Conservation (phyloP, 2,329 filamentous ascomycete species). For the Fusarium camptoceras region DNA sequence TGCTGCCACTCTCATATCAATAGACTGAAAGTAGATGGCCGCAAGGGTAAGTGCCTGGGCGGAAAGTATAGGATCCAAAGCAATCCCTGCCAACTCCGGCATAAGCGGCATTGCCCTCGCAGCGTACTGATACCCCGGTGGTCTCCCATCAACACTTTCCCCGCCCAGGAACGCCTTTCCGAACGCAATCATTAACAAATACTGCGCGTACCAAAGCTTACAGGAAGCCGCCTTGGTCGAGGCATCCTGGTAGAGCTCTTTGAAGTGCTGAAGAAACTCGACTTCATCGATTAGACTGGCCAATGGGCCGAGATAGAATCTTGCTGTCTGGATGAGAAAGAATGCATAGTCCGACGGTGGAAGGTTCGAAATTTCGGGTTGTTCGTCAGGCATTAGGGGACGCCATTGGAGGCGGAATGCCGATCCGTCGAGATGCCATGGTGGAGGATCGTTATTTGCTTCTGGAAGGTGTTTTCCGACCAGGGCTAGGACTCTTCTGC, state of each 20-base stretch:
- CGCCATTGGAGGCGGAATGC: constrained; percentile 43
- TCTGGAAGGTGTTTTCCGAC: constrained; percentile 44
- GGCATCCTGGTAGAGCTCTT: constrained; percentile 42
- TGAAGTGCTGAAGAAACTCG: constrained; percentile 33
- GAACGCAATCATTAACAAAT: constrained; percentile 50
- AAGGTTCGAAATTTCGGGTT: constrained; percentile 37
- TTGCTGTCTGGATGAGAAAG: constrained; percentile 42
- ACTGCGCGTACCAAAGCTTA: constrained; percentile 50
- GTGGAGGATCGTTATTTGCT: constrained; percentile 36
- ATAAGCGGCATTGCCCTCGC: constrained; percentile 54
- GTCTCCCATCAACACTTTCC: constrained; percentile 44
- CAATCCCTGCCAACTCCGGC: constrained; percentile 49
- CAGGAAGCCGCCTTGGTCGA: constrained; percentile 28
- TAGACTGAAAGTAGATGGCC: constrained; percentile 55
- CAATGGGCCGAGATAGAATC: constrained; percentile 38
- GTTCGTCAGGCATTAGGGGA: constrained; percentile 36
- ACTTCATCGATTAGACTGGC: constrained; percentile 39
- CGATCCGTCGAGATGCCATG: constrained; percentile 45
- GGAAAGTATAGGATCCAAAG: constrained; percentile 37
- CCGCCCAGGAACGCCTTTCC: constrained; percentile 49
- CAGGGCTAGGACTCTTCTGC: constrained; percentile 40
- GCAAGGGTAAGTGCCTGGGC: constrained; percentile 50
- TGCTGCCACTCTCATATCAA: constrained; percentile 55
- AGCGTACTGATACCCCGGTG: constrained; percentile 54
- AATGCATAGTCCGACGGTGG: constrained; percentile 42